A percentile compares a stretch with the other conserved stretches of the same genome.
These are phyloP conservation scores for Jaenimonas drosophilae DNA, from an alignment of 208 protist genomes.

Conservation along the genomic window DNA sequence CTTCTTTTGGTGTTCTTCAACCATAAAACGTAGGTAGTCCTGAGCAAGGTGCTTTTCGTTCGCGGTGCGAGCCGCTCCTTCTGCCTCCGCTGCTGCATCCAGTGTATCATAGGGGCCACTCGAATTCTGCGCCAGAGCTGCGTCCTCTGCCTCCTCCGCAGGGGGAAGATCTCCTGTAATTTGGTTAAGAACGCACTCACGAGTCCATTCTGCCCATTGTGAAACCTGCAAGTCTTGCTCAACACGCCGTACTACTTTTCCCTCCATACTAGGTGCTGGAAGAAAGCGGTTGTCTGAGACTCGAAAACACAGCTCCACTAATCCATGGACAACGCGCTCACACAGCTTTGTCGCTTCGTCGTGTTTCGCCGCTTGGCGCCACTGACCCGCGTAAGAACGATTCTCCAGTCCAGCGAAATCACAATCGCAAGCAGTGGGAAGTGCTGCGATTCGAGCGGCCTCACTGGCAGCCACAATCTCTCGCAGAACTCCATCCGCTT, in stretches of 20 bases:
- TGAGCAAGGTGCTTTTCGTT: constrained; percentile 1
- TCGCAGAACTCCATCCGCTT: too few species aligned
- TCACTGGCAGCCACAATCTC: too few species aligned
- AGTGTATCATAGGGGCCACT: too few species aligned
- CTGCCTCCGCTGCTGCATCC: not conserved
- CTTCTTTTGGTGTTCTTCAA: not conserved
- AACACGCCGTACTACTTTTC: constrained; percentile 31
- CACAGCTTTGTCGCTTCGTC: constrained; percentile 21
- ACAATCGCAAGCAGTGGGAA: too few species aligned
- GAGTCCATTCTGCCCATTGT: constrained; percentile 54
- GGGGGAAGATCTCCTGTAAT: not conserved
- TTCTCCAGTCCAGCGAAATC: too few species aligned
- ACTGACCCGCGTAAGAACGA: too few species aligned
- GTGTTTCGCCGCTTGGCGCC: too few species aligned
- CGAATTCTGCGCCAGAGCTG: not conserved
- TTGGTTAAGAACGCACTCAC: constrained; percentile 28
- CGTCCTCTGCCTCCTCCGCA: not conserved
- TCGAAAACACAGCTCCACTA: constrained; percentile 49
- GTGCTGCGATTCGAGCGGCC: too few species aligned
- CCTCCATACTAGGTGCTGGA: constrained; percentile 13
- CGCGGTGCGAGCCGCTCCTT: not conserved
- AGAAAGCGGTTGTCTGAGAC: constrained; percentile 73
- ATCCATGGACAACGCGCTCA: constrained; percentile 21
- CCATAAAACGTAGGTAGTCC: constrained; percentile 3
- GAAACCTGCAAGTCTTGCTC: constrained; percentile 55